These are phyloP conservation scores for Ascochyta koolunga DNA, from an alignment of 2,329 filamentous ascomycete species.

Conservation along the genomic window DNA sequence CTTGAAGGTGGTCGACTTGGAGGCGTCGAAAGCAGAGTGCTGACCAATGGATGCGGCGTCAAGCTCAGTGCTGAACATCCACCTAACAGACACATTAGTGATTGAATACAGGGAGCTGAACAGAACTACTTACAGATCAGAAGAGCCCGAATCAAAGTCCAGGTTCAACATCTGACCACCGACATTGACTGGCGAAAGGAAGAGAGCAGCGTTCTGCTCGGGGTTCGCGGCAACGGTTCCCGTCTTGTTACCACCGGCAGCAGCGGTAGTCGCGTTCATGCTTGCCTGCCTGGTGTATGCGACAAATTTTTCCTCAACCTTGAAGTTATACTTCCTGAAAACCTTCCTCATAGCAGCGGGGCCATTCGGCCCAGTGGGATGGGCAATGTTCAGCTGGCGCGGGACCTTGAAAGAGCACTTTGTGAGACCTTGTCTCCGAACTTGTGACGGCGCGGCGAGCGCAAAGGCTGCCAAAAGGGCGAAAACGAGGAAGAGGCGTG, in stretches of 20 bases:
- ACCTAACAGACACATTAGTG: constrained; percentile 52
- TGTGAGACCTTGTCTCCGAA: constrained; percentile 43
- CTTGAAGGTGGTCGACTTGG: constrained; percentile 59
- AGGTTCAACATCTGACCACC: constrained; percentile 72
- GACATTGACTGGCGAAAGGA: constrained; percentile 71
- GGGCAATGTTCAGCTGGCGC: constrained; percentile 61
- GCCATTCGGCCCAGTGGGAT: constrained; percentile 60
- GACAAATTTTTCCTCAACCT: constrained; percentile 29
- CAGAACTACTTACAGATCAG: constrained; percentile 63
- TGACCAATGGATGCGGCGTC: constrained; percentile 51
- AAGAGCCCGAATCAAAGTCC: constrained; percentile 78
- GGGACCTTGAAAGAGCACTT: constrained; percentile 68
- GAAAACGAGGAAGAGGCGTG: constrained; percentile 51
- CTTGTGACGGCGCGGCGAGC: constrained; percentile 53
- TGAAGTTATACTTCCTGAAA: constrained; percentile 68
- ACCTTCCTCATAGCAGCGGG: constrained; percentile 67
- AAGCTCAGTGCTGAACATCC: constrained; percentile 72
- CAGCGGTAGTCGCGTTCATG: constrained; percentile 34
- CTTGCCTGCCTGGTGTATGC: constrained; percentile 49
- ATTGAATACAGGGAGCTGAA: not conserved
- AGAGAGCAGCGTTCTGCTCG: constrained; percentile 70
- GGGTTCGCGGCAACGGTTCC: constrained; percentile 70
- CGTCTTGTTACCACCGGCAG: constrained; percentile 42
- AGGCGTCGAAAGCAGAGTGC: constrained; percentile 63
- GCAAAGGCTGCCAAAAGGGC: constrained; percentile 56